Conservation (phyloP, 106 monocot species). For the Dioscorea zingiberensis region DNA sequence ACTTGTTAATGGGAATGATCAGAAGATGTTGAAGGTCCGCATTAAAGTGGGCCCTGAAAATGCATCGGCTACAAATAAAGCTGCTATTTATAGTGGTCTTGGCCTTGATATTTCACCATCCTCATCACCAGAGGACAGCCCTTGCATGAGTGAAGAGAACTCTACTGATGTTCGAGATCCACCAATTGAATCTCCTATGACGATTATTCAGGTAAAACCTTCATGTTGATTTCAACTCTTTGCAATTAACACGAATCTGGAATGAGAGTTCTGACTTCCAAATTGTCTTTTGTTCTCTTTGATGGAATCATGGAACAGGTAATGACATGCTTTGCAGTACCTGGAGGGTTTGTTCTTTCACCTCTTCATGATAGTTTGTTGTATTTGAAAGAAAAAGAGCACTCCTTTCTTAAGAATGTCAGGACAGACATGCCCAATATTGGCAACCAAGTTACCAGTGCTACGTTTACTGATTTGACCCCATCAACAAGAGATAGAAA, state of each 20-base stretch:
- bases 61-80: constrained; percentile 40
- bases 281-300: constrained; percentile 10
- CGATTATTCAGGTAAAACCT: constrained; percentile 55
- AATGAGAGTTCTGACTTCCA: too few relatives aligned
- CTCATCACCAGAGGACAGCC: constrained; percentile 57
- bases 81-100: constrained; percentile 73
- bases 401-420: constrained; percentile 15
- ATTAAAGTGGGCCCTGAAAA: constrained; percentile 66
- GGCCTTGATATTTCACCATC: constrained; percentile 79
- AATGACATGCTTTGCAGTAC: constrained; percentile 57
- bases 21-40: constrained; percentile 73
- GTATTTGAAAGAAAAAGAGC: constrained; percentile 36
- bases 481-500: constrained; percentile 15
- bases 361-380: constrained; percentile 48
- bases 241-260: too few relatives aligned
- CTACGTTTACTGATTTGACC: neutral
- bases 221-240: neutral
- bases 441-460: constrained; percentile 4
- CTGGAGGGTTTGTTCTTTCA: constrained; percentile 57
- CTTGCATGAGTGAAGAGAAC: constrained; percentile 27
- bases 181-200: constrained; percentile 54
- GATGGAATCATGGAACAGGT: constrained; percentile 39
- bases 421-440: constrained; percentile 7
- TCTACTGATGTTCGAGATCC: constrained; percentile 26
- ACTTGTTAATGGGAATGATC: constrained; percentile 24